Evolutionary conservation across 2,329 filamentous ascomycete species (phyloP).

Genomic region (Aspergillus sojae): DNA sequence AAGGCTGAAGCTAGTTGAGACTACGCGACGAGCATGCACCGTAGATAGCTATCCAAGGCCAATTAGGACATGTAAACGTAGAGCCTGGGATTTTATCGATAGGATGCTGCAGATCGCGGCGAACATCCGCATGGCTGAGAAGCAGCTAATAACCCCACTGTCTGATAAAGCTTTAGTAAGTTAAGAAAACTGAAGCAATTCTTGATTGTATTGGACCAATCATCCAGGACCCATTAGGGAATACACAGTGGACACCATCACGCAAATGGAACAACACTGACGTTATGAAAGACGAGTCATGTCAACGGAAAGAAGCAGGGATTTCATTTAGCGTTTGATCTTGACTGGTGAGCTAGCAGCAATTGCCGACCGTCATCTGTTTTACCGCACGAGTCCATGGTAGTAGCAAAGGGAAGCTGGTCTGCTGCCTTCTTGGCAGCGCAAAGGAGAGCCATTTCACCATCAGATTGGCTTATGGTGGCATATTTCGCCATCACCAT

Average conservation of each 20-base stretch:
- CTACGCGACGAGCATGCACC: not conserved
- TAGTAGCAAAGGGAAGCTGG: not conserved
- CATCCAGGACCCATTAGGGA: not conserved
- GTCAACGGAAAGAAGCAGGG: conserved; percentile 2
- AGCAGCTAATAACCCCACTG: not conserved
- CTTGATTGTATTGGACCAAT: not conserved
- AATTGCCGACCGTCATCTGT: not conserved
- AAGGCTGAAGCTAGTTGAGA: not conserved
- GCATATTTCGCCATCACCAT: conserved; percentile 20
- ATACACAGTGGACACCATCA: conserved; percentile 15
- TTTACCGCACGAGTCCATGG: not conserved
- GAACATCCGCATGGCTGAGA: not conserved
- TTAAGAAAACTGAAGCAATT: not conserved
- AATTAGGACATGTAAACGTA: not conserved
- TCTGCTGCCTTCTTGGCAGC: not conserved
- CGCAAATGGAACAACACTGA: conserved; percentile 25
- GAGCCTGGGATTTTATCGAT: not conserved
- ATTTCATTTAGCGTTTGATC: not conserved
- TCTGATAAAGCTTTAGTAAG: not conserved
- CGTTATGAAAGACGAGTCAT: conserved; percentile 26
- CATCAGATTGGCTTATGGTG: conserved; percentile 21
- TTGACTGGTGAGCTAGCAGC: not conserved
- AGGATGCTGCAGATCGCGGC: not conserved
- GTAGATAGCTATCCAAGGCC: conserved; percentile 10
- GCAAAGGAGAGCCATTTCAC: conserved; percentile 9